These are phyloP conservation scores for Neckera pumila DNA, from an alignment of 225 moss, liverwort and hornwort genomes.

Conservation along the genomic window DNA sequence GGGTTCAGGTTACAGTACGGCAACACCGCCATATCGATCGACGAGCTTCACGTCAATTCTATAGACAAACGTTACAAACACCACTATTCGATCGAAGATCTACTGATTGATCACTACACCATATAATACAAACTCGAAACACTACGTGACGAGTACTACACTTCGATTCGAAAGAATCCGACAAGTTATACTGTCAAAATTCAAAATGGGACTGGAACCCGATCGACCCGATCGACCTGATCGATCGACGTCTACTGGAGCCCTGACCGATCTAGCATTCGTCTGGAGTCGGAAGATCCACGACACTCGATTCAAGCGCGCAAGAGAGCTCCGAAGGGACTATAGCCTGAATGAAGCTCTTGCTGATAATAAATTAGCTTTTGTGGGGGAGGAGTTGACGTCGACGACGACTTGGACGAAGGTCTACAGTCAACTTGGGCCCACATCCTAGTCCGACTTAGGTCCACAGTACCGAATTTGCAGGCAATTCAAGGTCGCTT, in stretches of 20 bases:
- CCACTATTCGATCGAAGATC: neutral
- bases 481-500: neutral
- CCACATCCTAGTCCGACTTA: neutral
- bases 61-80: neutral
- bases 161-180: neutral
- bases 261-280: neutral
- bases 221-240: neutral
- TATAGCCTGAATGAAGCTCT: neutral
- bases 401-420: neutral
- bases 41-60: neutral
- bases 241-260: neutral
- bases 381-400: neutral
- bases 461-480: neutral
- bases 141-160: neutral
- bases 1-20: conserved; percentile 6
- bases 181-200: neutral
- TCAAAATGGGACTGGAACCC: neutral
- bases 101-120: neutral
- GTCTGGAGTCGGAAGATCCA: neutral
- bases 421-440: conserved; percentile 12
- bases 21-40: conserved; percentile 18
- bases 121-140: neutral
- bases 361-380: neutral
- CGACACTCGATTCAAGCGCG: neutral
- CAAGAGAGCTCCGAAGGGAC: neutral